phyloP scores from a whole-genome alignment of 495 filamentous ascomycete genomes.

The Evansstolkia leycettana region DNA sequence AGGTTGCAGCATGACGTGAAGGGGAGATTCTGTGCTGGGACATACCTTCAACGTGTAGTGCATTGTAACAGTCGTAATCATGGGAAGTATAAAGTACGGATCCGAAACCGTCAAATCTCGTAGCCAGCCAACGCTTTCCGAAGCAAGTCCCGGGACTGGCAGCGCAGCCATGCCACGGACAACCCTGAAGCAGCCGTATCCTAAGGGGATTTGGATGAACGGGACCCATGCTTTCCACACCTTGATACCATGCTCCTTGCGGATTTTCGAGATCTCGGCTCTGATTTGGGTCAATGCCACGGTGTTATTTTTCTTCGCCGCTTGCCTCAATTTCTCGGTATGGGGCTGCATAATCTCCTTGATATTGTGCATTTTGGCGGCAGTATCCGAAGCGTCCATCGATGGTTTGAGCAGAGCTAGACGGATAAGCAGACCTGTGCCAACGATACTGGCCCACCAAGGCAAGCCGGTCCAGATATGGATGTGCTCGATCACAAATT shows the following conservation, averaged over 20 bases:
- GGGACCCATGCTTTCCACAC: slow-evolving; percentile 41
- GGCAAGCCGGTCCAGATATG: slow-evolving; percentile 61
- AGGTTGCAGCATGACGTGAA: background rate
- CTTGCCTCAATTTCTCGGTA: slow-evolving; percentile 29
- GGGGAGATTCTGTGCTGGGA: background rate
- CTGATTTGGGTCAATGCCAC: slow-evolving; percentile 29
- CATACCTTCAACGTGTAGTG: slow-evolving; percentile 45
- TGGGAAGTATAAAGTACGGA: slow-evolving; percentile 63
- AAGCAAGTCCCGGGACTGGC: slow-evolving; percentile 66
- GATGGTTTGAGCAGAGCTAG: slow-evolving; percentile 50
- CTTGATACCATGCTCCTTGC: slow-evolving; percentile 41
- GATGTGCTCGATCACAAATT: slow-evolving; percentile 69
- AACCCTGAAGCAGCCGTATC: slow-evolving; percentile 70
- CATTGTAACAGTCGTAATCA: slow-evolving; percentile 34
- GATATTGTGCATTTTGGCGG: slow-evolving; percentile 34
- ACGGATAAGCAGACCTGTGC: slow-evolving; percentile 52
- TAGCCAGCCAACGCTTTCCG: slow-evolving; percentile 65
- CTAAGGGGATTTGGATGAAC: slow-evolving; percentile 55
- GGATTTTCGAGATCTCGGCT: slow-evolving; percentile 34
- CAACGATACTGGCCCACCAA: slow-evolving; percentile 69
- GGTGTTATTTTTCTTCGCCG: slow-evolving; percentile 21
- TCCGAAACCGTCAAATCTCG: slow-evolving; percentile 66
- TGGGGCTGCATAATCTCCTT: slow-evolving; percentile 26
- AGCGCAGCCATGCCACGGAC: slow-evolving; percentile 58
- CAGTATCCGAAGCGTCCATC: slow-evolving; percentile 44